These are phyloP conservation scores for Yamadazyma atlantica DNA, from an alignment of 1,139 yeast species.

Conservation along the genomic window DNA sequence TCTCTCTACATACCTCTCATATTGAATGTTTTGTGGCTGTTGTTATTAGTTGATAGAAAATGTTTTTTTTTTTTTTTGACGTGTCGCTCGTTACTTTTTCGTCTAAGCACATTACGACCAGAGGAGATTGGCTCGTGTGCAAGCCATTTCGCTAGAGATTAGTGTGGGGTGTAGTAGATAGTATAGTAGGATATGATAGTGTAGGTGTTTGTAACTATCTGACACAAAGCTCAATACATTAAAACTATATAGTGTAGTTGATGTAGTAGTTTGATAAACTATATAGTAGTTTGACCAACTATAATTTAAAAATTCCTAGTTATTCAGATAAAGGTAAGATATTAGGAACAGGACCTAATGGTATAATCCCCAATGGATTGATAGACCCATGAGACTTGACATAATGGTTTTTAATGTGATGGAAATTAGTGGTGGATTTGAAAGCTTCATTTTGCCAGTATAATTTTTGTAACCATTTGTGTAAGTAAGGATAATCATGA, in stretches of 20 bases:
- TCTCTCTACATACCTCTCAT: conserved; percentile 16
- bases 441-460: conserved; percentile 85
- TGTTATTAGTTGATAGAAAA: neutral
- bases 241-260: neutral
- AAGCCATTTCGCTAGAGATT: too few species aligned
- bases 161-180: neutral
- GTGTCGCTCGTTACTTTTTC: conserved; percentile 6
- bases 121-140: too few species aligned
- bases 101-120: conserved; percentile 1
- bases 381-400: conserved; percentile 77
- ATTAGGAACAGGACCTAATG: conserved; percentile 85
- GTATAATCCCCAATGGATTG: conserved; percentile 83
- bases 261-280: too few species aligned
- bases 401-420: conserved; percentile 88
- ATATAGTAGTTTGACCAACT: too few species aligned
- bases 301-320: neutral
- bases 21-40: neutral
- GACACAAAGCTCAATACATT: too few species aligned
- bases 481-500: conserved; percentile 72
- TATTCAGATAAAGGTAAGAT: conserved; percentile 30
- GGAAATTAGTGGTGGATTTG: conserved; percentile 77
- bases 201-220: too few species aligned
- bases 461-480: conserved; percentile 77
- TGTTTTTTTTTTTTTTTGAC: conserved; percentile 6
- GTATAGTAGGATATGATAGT: too few species aligned